Percentiles rank a stretch among this genome's conserved stretches.
Evolutionary conservation across 2,329 filamentous ascomycete genomes (phyloP).

Genomic region (Phialophora macrospora): DNA sequence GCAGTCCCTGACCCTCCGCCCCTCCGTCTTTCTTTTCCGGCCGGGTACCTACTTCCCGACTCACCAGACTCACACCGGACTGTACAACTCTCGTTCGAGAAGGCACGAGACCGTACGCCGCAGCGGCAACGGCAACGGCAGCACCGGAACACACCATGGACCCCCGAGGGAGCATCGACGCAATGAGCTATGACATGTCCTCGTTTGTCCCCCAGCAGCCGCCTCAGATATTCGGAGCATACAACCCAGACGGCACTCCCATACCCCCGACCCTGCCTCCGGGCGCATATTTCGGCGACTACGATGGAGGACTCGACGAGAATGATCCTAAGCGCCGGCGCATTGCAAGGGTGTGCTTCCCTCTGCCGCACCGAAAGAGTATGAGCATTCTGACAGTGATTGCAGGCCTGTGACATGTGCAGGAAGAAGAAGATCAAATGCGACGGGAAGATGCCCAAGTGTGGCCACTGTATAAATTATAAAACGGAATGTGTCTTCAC

Average conservation of each 20-base stretch:
- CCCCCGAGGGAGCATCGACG: conserved; percentile 40
- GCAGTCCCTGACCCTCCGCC: conserved; percentile 16
- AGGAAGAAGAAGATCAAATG: conserved; percentile 94
- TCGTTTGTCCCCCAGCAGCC: conserved; percentile 66
- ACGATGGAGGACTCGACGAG: conserved; percentile 57
- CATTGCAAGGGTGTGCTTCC: conserved; percentile 75
- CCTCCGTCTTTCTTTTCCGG: neutral
- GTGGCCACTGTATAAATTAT: conserved; percentile 95
- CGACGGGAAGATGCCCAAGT: conserved; percentile 92
- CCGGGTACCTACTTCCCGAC: conserved; percentile 13
- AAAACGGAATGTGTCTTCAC: conserved; percentile 98
- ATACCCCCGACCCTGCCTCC: conserved; percentile 56
- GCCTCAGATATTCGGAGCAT: conserved; percentile 71
- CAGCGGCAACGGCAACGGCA: conserved; percentile 8
- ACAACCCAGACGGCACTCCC: conserved; percentile 64
- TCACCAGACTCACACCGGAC: conserved; percentile 3
- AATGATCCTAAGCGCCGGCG: conserved; percentile 86
- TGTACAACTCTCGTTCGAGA: conserved; percentile 3
- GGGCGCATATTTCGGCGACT: conserved; percentile 49
- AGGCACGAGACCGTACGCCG: neutral
- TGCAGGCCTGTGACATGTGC: conserved; percentile 91
- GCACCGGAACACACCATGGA: conserved; percentile 31
- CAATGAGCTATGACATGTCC: conserved; percentile 51
- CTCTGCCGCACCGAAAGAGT: conserved; percentile 6
- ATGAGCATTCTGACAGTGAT: conserved; percentile 28